phyloP scores from a whole-genome alignment of 106 monocot species.

The Ottelia alismoides region DNA sequence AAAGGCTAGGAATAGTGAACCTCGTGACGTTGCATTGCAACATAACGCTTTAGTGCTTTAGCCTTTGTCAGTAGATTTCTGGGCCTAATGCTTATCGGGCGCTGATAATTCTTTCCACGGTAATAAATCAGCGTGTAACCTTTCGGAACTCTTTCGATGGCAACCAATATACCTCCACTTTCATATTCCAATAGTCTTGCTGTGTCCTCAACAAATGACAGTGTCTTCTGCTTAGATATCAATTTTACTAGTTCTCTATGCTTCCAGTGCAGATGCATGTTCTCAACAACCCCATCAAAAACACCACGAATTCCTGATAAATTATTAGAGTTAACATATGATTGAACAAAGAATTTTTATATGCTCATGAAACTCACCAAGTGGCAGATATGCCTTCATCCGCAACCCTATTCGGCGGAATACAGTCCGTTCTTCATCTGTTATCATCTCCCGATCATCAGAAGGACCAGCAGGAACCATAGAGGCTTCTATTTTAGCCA shows the following conservation, averaged over 20 bases:
- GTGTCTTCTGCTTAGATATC: constrained; percentile 93
- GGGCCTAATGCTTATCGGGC: constrained; percentile 84
- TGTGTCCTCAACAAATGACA: constrained; percentile 87
- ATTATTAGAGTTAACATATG: too few species aligned
- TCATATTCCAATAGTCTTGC: constrained; percentile 83
- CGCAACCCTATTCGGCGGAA: constrained; percentile 90
- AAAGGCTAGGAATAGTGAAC: constrained; percentile 29
- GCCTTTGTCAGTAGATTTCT: constrained; percentile 95
- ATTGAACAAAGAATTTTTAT: not conserved
- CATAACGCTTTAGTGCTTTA: constrained; percentile 88
- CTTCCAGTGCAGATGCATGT: constrained; percentile 99
- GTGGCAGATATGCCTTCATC: constrained; percentile 91
- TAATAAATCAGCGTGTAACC: constrained; percentile 89
- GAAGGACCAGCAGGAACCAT: constrained; percentile 85
- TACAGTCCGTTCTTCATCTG: constrained; percentile 91
- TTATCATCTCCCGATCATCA: constrained; percentile 93
- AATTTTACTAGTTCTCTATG: constrained; percentile 95
- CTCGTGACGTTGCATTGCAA: constrained; percentile 98
- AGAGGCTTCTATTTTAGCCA: constrained; percentile 83
- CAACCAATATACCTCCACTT: constrained; percentile 95
- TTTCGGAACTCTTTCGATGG: constrained; percentile 88
- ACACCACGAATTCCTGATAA: constrained; percentile 87
- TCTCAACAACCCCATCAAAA: constrained; percentile 99
- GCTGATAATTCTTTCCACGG: constrained; percentile 92
- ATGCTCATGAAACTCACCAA: constrained; percentile 44